phyloP scores from a whole-genome alignment of 176 grass and related monocot species.

The Otatea glauca region DNA sequence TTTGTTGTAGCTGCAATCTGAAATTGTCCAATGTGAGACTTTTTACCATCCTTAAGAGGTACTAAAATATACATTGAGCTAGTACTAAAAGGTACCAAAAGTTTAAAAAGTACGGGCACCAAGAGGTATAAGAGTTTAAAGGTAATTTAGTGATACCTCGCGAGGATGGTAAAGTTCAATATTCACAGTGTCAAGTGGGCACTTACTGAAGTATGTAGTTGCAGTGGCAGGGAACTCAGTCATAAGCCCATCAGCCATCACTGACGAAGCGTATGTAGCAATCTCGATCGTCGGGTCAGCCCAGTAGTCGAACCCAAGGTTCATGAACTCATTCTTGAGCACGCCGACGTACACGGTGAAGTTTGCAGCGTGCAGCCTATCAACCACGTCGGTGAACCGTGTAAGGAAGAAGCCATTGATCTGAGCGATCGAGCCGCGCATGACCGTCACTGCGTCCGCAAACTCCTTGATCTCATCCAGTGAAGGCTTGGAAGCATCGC shows the following conservation, averaged over 20 bases:
- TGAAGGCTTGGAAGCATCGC: conserved; percentile 56
- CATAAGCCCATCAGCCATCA: conserved; percentile 62
- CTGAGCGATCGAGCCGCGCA: conserved; percentile 52
- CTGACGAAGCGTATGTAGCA: conserved; percentile 47
- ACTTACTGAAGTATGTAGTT: conserved; percentile 80
- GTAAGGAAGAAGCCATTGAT: conserved; percentile 70
- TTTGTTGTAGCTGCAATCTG: background rate
- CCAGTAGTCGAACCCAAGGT: conserved; percentile 82
- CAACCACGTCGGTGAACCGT: conserved; percentile 59
- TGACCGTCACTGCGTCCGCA: conserved; percentile 57
- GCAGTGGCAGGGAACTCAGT: conserved; percentile 87
- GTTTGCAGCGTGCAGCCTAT: conserved; percentile 59
- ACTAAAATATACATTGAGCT: no score
- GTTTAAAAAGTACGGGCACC: no score
- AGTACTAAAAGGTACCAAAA: no score
- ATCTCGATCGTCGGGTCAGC: conserved; percentile 79
- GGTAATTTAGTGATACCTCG: no score
- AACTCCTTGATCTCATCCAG: conserved; percentile 66
- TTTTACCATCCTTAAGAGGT: no score
- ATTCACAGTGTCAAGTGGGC: background rate
- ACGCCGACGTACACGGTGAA: conserved; percentile 63
- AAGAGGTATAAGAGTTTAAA: no score
- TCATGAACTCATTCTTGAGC: conserved; percentile 85
- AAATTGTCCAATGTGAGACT: background rate
- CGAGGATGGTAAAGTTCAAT: background rate